A percentile compares a stretch with the other conserved stretches of the same genome.
phyloP scores from a whole-genome alignment of 2,329 filamentous ascomycete species.

The Colletotrichum tropicale region DNA sequence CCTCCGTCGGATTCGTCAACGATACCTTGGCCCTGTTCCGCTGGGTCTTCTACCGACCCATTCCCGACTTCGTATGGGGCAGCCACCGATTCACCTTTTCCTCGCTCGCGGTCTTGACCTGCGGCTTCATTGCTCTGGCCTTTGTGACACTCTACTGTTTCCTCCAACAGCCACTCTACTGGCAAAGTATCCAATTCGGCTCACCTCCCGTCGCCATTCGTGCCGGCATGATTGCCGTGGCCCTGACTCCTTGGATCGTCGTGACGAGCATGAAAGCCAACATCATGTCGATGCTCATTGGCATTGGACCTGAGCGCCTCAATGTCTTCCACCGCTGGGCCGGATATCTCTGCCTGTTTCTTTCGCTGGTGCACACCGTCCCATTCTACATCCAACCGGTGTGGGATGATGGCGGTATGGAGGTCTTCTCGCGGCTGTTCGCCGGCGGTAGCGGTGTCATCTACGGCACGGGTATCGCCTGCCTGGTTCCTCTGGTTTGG shows the following conservation, averaged over 20 bases:
- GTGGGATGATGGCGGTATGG: slow-evolving; percentile 78
- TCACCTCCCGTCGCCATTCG: slow-evolving; percentile 88
- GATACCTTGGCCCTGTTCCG: slow-evolving; percentile 82
- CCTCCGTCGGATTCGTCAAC: slow-evolving; percentile 76
- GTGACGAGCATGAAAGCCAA: slow-evolving; percentile 92
- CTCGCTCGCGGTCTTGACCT: slow-evolving; percentile 72
- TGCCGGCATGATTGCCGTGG: slow-evolving; percentile 89
- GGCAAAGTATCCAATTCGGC: slow-evolving; percentile 83
- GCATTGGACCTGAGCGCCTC: slow-evolving; percentile 88
- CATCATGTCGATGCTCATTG: slow-evolving; percentile 80
- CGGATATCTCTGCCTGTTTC: slow-evolving; percentile 82
- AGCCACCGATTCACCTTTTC: slow-evolving; percentile 79
- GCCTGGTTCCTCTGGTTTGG: slow-evolving; percentile 80
- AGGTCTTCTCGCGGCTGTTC: slow-evolving; percentile 74
- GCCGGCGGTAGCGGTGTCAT: slow-evolving; percentile 68
- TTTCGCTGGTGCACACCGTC: slow-evolving; percentile 83
- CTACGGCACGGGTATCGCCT: slow-evolving; percentile 86
- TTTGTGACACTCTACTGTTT: slow-evolving; percentile 86
- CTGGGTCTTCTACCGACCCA: slow-evolving; percentile 87
- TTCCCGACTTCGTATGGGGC: slow-evolving; percentile 74
- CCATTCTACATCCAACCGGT: slow-evolving; percentile 91
- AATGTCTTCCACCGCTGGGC: slow-evolving; percentile 95
- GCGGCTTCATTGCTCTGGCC: slow-evolving; percentile 69
- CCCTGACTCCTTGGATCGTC: slow-evolving; percentile 91
- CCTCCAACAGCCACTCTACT: slow-evolving; percentile 87